Evolutionary conservation across 805 yeast genomes (phyloP).

Genomic region (Metschnikowia santaceciliae): DNA sequence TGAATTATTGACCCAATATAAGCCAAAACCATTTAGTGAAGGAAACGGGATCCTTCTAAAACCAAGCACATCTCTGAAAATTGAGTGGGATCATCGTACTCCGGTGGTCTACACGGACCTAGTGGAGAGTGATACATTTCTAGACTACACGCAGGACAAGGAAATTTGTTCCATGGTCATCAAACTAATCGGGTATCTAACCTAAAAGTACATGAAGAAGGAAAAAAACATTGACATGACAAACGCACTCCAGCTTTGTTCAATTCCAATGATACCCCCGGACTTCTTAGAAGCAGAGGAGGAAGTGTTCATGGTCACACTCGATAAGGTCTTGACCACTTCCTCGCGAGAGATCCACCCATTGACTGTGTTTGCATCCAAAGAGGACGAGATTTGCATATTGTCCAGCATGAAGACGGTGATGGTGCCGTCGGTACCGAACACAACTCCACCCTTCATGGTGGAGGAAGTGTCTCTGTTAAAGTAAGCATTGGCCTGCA

Average conservation of each 20-base stretch:
- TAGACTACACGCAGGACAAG: conserved; percentile 17
- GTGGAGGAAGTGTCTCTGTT: conserved; percentile 46
- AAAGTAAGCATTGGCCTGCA: conserved; percentile 54
- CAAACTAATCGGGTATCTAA: conserved; percentile 3
- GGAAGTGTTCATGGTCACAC: conserved; percentile 23
- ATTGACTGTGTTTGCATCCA: conserved; percentile 42
- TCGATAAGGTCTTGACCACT: conserved; percentile 23
- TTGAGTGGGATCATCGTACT: not conserved
- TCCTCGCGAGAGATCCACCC: conserved; percentile 44
- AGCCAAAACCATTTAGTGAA: not conserved
- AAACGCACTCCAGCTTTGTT: conserved; percentile 10
- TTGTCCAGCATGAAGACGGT: conserved; percentile 57
- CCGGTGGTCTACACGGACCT: conserved; percentile 18
- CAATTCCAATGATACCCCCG: conserved; percentile 14
- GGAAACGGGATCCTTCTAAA: conserved; percentile 5
- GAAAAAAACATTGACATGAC: conserved; percentile 14
- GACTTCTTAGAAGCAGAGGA: conserved; percentile 23
- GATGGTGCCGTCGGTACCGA: conserved; percentile 57
- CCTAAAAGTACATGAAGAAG: conserved; percentile 9
- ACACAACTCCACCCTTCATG: conserved; percentile 71
- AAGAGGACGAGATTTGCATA: conserved; percentile 45
- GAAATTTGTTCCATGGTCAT: conserved; percentile 8
- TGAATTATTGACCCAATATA: not conserved
- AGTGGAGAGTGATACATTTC: conserved; percentile 8
- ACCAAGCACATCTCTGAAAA: not conserved